Evolutionary conservation across 768 basidiomycete genomes (phyloP).

Genomic region (Kwoniella shandongensis): DNA sequence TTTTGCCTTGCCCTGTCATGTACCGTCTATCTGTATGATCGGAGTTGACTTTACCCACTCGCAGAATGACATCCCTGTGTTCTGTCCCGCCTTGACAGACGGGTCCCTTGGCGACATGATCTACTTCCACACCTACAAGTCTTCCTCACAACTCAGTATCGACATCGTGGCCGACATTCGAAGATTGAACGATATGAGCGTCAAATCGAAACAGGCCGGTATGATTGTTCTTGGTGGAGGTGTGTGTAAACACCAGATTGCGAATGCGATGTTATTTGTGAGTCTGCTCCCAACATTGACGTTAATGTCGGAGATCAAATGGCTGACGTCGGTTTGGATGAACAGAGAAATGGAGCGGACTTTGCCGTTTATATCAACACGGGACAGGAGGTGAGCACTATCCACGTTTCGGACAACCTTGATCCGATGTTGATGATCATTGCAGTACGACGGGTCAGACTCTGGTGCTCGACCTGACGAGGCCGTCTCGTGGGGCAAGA

Average conservation of each 20-base stretch:
- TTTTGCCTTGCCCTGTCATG: too few species aligned
- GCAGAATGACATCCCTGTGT: conserved; percentile 97
- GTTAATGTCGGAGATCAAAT: background rate
- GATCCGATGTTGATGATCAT: background rate
- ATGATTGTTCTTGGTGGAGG: conserved; percentile 99
- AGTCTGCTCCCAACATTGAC: conserved; percentile 49
- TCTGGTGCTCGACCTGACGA: conserved; percentile 96
- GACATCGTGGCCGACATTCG: conserved; percentile 96
- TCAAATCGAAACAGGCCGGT: conserved; percentile 86
- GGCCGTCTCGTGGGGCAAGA: conserved; percentile 98
- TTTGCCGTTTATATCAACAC: conserved; percentile 98
- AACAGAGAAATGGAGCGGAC: conserved; percentile 93
- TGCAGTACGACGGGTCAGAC: conserved; percentile 87
- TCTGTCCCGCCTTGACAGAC: conserved; percentile 96
- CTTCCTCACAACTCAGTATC: conserved; percentile 71
- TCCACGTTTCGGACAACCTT: background rate
- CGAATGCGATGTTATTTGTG: conserved; percentile 99
- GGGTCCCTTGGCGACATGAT: conserved; percentile 99
- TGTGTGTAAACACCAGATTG: conserved; percentile 98
- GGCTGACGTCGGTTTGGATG: conserved; percentile 1
- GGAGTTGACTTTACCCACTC: too few species aligned
- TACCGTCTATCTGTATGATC: too few species aligned
- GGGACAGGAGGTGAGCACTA: conserved; percentile 68
- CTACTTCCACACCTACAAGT: conserved; percentile 94
- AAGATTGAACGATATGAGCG: conserved; percentile 79